These are phyloP conservation scores for Sporothrix humicola DNA, from an alignment of 2,329 filamentous ascomycete genomes.

Conservation along the genomic window DNA sequence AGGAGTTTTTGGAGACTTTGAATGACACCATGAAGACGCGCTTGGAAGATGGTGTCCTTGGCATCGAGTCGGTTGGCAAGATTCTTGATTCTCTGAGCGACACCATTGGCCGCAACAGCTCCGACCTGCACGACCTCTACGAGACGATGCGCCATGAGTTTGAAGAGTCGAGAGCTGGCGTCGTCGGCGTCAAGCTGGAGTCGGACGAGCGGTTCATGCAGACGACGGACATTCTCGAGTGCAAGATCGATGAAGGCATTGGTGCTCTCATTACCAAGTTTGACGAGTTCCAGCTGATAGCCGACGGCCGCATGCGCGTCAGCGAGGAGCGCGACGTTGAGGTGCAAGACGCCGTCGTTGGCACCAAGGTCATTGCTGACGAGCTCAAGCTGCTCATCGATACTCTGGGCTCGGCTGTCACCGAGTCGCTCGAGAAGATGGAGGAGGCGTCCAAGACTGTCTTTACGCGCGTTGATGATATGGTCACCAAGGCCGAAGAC, in stretches of 20 bases:
- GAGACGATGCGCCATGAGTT: slow-evolving; percentile 84
- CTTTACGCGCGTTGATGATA: slow-evolving; percentile 80
- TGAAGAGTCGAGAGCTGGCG: slow-evolving; percentile 80
- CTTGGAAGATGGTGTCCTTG: slow-evolving; percentile 74
- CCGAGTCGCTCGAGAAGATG: slow-evolving; percentile 84
- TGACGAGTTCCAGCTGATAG: slow-evolving; percentile 77
- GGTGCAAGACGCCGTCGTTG: slow-evolving; percentile 74
- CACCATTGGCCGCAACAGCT: slow-evolving; percentile 62
- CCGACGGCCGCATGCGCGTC: slow-evolving; percentile 75
- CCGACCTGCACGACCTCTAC: slow-evolving; percentile 73
- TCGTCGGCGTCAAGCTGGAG: slow-evolving; percentile 81
- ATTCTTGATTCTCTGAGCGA: slow-evolving; percentile 71
- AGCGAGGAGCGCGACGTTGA: slow-evolving; percentile 75
- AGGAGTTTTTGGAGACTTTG: slow-evolving; percentile 76
- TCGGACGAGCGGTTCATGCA: slow-evolving; percentile 76
- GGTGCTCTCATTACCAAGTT: slow-evolving; percentile 83
- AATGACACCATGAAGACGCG: slow-evolving; percentile 77
- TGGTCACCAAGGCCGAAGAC: slow-evolving; percentile 76
- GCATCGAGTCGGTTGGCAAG: slow-evolving; percentile 74
- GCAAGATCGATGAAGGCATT: slow-evolving; percentile 69
- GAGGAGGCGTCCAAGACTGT: slow-evolving; percentile 86
- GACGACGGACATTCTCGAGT: slow-evolving; percentile 58
- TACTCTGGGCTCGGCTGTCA: slow-evolving; percentile 79
- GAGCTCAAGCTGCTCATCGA: slow-evolving; percentile 87
- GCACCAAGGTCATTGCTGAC: slow-evolving; percentile 80